A percentile compares a stretch with the other conserved stretches of the same genome.
Conservation (phyloP, 257 asterid species). For the Nicotiana paniculata region DNA sequence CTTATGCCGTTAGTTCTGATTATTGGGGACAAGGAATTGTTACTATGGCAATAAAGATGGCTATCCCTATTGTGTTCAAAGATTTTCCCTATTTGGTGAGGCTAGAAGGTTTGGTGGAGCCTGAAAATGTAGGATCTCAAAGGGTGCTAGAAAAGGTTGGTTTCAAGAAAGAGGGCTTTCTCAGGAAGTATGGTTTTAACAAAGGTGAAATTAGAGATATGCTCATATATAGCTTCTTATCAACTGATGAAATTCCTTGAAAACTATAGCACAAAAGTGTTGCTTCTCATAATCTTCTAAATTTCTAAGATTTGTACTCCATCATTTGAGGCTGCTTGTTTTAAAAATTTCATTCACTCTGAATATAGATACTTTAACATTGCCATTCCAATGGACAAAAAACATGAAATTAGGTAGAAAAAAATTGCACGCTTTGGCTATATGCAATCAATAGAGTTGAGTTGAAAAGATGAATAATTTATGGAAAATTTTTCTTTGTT, state of each 20-base stretch:
- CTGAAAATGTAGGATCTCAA: constrained; percentile 55
- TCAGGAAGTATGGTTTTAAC: constrained; percentile 57
- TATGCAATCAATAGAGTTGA: no score
- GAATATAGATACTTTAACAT: neutral
- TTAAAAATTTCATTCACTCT: neutral
- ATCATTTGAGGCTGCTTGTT: neutral
- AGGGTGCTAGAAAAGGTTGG: constrained; percentile 61
- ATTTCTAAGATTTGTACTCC: neutral
- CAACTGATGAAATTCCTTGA: constrained; percentile 19
- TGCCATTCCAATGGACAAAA: neutral
- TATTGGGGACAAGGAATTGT: constrained; percentile 60
- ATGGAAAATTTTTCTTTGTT: neutral
- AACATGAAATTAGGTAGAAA: neutral
- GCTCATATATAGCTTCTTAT: constrained; percentile 56
- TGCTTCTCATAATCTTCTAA: neutral
- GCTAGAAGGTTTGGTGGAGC: constrained; percentile 70
- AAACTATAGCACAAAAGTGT: neutral
- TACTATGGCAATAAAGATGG: constrained; percentile 42
- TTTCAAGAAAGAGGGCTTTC: constrained; percentile 50
- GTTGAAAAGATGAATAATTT: neutral
- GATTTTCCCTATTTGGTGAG: constrained; percentile 43
- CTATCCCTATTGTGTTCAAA: constrained; percentile 35
- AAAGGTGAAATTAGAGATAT: constrained; percentile 59
- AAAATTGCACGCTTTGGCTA: neutral
- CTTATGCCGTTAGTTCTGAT: constrained; percentile 44